phyloP scores from a whole-genome alignment of 352 stramenopile genomes.

The Globisporangium polare region DNA sequence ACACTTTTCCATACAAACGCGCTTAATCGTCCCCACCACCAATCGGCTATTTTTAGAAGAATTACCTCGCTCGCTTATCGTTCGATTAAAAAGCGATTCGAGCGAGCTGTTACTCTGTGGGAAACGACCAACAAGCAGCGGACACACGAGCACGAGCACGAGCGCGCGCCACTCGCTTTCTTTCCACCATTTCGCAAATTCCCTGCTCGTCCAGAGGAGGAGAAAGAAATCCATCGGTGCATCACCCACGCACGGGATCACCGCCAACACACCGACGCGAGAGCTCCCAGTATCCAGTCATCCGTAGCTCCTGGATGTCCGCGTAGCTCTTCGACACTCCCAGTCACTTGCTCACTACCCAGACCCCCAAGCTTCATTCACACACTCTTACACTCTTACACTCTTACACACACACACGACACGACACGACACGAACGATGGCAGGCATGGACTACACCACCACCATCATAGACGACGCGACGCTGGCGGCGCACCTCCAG shows the following conservation, averaged over 20 bases:
- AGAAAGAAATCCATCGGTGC: background rate
- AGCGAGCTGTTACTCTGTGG: background rate
- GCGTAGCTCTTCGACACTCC: too few relatives aligned
- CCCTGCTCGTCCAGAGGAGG: background rate
- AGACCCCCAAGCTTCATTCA: background rate
- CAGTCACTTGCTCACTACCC: background rate
- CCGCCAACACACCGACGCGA: background rate
- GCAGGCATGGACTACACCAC: background rate
- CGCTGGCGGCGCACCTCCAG: background rate
- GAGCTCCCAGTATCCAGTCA: background rate
- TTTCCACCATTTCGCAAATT: slow-evolving; percentile 5
- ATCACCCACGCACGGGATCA: background rate
- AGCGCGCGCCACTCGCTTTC: background rate
- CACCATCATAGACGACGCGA: background rate
- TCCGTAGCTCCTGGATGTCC: background rate
- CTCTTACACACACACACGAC: background rate
- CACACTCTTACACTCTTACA: too few relatives aligned
- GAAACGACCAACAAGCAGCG: background rate
- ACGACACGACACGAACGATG: background rate
- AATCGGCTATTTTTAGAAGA: background rate
- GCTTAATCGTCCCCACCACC: background rate
- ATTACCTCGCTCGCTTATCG: background rate
- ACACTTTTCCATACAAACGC: background rate
- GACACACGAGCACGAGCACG: background rate
- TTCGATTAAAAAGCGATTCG: slow-evolving; percentile 1